A percentile compares a stretch with the other conserved stretches of the same genome.
phyloP scores from a whole-genome alignment of 768 basidiomycete genomes.

The Lyophyllum decastes region DNA sequence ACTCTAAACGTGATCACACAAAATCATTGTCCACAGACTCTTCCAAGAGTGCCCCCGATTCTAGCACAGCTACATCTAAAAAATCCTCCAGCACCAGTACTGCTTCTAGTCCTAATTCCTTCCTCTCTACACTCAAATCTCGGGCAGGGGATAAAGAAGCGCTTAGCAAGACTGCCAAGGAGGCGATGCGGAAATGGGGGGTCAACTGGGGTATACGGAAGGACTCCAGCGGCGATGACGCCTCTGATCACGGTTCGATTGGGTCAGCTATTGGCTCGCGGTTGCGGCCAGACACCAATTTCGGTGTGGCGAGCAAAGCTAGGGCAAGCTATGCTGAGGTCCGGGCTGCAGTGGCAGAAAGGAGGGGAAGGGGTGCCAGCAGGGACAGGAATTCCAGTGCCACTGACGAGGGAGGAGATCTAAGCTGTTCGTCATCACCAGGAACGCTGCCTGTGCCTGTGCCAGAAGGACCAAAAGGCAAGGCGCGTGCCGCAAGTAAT shows the following conservation, averaged over 20 bases:
- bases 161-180: constrained; percentile 80
- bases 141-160: constrained; percentile 84
- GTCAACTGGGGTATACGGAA: constrained; percentile 77
- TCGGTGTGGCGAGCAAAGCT: constrained; percentile 35
- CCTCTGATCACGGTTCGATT: constrained; percentile 40
- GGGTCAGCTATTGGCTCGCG: constrained; percentile 37
- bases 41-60: constrained; percentile 18
- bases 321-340: constrained; percentile 73
- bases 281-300: constrained; percentile 30
- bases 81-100: constrained; percentile 32
- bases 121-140: constrained; percentile 79
- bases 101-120: constrained; percentile 54
- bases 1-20: constrained; percentile 40
- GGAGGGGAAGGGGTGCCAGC: constrained; percentile 41
- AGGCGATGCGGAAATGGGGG: constrained; percentile 92
- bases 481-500: constrained; percentile 19
- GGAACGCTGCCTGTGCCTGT: constrained; percentile 14
- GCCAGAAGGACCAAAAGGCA: constrained; percentile 15
- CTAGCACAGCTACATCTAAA: constrained; percentile 33
- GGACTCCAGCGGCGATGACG: constrained; percentile 45
- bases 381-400: constrained; percentile 29
- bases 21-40: constrained; percentile 24
- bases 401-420: constrained; percentile 21
- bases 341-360: constrained; percentile 72
- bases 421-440: constrained; percentile 22